A percentile compares a stretch with the other conserved stretches of the same genome.
These are phyloP conservation scores for Cyclocybe cylindracea DNA, from an alignment of 768 basidiomycete genomes.

Conservation along the genomic window DNA sequence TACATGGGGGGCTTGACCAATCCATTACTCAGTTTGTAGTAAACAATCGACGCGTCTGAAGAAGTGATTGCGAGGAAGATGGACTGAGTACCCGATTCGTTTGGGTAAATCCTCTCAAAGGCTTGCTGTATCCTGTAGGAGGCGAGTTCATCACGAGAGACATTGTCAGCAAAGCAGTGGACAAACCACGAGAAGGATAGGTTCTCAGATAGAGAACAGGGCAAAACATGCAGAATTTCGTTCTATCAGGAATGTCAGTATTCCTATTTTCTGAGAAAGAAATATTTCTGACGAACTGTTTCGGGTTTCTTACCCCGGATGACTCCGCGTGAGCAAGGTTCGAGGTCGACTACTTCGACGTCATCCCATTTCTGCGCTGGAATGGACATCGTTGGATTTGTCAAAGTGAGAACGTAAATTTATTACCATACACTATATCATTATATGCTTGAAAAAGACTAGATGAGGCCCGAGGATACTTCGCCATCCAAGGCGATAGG, in stretches of 20 bases:
- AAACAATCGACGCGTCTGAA: constrained; percentile 81
- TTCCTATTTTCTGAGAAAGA: constrained; percentile 1
- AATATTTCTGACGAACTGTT: constrained; percentile 36
- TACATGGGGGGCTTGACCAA: constrained; percentile 73
- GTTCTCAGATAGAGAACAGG: constrained; percentile 68
- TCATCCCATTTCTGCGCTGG: constrained; percentile 75
- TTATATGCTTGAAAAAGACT: constrained; percentile 77
- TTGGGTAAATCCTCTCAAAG: constrained; percentile 55
- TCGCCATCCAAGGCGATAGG: constrained; percentile 48
- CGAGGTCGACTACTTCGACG: constrained; percentile 62
- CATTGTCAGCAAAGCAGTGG: background rate
- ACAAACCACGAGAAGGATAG: constrained; percentile 61
- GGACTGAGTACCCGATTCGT: constrained; percentile 13
- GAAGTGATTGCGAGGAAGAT: constrained; percentile 73
- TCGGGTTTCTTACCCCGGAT: constrained; percentile 60
- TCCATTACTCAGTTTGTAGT: constrained; percentile 79
- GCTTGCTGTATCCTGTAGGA: constrained; percentile 36
- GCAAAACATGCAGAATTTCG: constrained; percentile 52
- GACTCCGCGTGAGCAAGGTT: constrained; percentile 51
- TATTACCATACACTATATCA: constrained; percentile 62
- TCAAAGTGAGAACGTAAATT: background rate
- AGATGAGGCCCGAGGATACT: constrained; percentile 64
- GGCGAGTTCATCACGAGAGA: background rate
- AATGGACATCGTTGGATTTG: background rate
- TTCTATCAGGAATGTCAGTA: constrained; percentile 35